Evolutionary conservation across 257 asterid species (phyloP).

Genomic region (Gentiana macrophylla): DNA sequence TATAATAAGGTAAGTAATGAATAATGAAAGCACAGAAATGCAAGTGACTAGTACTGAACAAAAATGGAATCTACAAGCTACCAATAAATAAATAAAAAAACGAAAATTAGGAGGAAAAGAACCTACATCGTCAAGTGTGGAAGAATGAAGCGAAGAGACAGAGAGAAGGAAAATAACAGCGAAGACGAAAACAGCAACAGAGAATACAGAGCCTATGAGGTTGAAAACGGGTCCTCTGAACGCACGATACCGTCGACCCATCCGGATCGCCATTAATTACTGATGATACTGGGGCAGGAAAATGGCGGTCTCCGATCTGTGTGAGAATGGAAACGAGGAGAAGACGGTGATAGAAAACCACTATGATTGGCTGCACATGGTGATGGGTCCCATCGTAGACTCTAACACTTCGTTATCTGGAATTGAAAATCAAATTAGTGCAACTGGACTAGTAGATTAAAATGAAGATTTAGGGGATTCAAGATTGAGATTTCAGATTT

Average conservation of each 20-base stretch:
- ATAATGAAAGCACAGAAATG: no score
- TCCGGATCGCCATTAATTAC: conserved; percentile 19
- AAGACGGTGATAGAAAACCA: not conserved
- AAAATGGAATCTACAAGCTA: no score
- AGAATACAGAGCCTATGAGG: conserved; percentile 19
- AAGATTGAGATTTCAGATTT: no score
- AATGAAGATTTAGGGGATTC: no score
- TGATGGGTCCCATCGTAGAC: conserved; percentile 1
- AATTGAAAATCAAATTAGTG: no score
- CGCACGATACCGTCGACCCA: conserved; percentile 7
- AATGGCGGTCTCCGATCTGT: not conserved
- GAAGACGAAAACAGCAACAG: conserved; percentile 15
- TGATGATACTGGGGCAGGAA: not conserved
- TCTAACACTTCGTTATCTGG: no score
- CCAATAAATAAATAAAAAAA: no score
- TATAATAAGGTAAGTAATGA: no score
- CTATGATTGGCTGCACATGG: not conserved
- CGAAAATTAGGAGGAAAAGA: not conserved
- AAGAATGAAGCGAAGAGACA: conserved; percentile 13
- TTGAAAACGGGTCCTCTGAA: conserved; percentile 11
- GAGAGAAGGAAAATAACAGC: conserved; percentile 18
- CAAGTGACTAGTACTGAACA: no score
- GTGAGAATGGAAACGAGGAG: not conserved
- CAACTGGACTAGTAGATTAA: no score
- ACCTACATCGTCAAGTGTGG: conserved; percentile 26